Percentiles rank a stretch among this genome's conserved stretches.
phyloP scores from a whole-genome alignment of 495 filamentous ascomycete species.

The Aspergillus ostianus region DNA sequence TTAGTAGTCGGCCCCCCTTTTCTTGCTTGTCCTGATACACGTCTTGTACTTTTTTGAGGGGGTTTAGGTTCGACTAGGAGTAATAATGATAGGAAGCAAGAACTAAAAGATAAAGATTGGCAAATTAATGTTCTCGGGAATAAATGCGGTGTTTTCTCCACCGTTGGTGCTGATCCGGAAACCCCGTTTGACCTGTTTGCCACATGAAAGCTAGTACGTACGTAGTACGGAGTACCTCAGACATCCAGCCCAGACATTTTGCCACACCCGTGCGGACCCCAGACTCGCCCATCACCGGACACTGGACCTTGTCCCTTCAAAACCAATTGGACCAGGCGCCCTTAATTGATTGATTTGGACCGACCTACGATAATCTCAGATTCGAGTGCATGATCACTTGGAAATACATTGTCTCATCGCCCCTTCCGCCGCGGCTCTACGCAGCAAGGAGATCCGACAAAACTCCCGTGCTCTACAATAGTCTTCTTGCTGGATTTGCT shows the following conservation, averaged over 20 bases:
- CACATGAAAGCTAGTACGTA: conserved; percentile 1
- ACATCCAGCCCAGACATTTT: background rate
- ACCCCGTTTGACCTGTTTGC: conserved; percentile 24
- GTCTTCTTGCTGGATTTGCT: background rate
- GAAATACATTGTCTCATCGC: background rate
- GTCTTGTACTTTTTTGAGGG: no score
- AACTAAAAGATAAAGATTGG: no score
- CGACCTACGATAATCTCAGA: background rate
- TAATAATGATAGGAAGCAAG: no score
- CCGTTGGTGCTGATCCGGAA: background rate
- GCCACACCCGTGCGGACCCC: background rate
- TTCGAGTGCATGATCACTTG: background rate
- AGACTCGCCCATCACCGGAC: background rate
- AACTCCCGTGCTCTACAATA: background rate
- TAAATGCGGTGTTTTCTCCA: background rate
- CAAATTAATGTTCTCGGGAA: no score
- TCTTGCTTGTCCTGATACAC: background rate
- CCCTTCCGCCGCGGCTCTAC: background rate
- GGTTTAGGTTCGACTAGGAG: no score
- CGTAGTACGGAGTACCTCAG: background rate
- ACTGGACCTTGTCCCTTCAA: background rate
- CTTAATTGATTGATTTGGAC: background rate
- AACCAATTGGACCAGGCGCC: background rate
- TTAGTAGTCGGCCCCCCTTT: background rate
- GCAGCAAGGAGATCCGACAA: background rate